These are phyloP conservation scores for Arbutus unedo DNA, from an alignment of 148 eudicot genomes.

Conservation along the genomic window DNA sequence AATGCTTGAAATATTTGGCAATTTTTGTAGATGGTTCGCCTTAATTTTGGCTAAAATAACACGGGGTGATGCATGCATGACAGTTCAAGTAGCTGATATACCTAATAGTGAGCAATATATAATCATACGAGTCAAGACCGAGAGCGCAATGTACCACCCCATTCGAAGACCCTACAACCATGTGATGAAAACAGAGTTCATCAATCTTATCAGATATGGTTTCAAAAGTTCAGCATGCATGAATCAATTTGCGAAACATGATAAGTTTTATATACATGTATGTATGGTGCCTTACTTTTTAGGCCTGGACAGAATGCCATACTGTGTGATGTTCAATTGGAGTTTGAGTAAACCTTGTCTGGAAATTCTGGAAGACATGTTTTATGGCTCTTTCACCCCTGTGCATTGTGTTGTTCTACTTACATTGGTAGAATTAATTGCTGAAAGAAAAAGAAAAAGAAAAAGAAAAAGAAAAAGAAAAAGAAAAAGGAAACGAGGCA, in stretches of 20 bases:
- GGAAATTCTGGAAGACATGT: not conserved
- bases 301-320: not conserved
- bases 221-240: not conserved
- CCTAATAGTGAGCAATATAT: not conserved
- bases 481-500: not conserved
- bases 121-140: not conserved
- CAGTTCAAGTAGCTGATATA: not conserved
- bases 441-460: too few species aligned
- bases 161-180: not conserved
- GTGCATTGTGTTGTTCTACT: not conserved
- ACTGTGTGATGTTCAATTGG: not conserved
- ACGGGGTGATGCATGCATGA: not conserved
- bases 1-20: not conserved
- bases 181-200: not conserved
- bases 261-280: not conserved
- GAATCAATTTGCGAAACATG: not conserved
- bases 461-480: too few species aligned
- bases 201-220: not conserved
- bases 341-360: not conserved
- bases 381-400: not conserved
- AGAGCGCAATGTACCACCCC: not conserved
- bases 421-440: not conserved
- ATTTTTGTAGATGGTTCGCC: not conserved
- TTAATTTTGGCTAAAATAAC: not conserved
- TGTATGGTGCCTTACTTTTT: not conserved